phyloP scores from a whole-genome alignment of 148 eudicot genomes.

The Amaranthus palmeri region DNA sequence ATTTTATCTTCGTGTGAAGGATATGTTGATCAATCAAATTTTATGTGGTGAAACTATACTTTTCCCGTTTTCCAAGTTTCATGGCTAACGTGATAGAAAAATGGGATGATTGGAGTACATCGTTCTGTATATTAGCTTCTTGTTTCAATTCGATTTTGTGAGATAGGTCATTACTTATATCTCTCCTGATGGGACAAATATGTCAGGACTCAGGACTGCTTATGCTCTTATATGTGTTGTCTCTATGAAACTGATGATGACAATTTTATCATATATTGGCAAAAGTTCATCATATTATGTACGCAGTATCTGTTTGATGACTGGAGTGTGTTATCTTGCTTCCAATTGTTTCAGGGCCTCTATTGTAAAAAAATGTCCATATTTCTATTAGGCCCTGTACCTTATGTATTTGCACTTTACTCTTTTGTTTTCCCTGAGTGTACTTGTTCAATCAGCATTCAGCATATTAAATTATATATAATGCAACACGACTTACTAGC shows the following conservation, averaged over 20 bases:
- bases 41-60: too few species aligned
- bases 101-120: too few species aligned
- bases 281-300: not conserved
- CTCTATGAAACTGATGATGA: not conserved
- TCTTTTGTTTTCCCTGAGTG: too few species aligned
- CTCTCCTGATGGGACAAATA: not conserved
- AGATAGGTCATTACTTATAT: not conserved
- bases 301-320: not conserved
- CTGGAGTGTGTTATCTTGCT: not conserved
- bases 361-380: not conserved
- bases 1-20: too few species aligned
- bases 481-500: too few species aligned
- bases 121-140: not conserved
- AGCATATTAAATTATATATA: too few species aligned
- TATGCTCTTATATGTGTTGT: not conserved
- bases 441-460: too few species aligned
- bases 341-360: not conserved
- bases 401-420: too few species aligned
- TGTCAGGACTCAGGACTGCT: not conserved
- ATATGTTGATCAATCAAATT: too few species aligned
- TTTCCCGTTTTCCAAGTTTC: too few species aligned
- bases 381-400: too few species aligned
- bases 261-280: not conserved
- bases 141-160: not conserved
- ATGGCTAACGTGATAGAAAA: too few species aligned